Conservation (phyloP, 768 basidiomycete genomes). For the Imleria badia region DNA sequence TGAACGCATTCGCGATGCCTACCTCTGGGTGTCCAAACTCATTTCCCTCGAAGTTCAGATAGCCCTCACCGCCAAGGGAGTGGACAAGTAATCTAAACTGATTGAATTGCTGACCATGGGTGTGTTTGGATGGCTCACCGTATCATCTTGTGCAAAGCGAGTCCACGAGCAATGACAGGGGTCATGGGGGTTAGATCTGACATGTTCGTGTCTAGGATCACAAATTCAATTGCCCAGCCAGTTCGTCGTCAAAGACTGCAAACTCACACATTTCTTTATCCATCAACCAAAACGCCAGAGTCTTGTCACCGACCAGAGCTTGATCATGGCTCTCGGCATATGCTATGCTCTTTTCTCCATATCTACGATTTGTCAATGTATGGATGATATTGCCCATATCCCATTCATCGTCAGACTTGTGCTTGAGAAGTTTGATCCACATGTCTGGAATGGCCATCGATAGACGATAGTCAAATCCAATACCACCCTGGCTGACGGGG, state of each 20-base stretch:
- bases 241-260: neutral
- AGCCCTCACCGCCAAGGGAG: conserved; percentile 94
- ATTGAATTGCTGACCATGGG: neutral
- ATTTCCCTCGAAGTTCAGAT: conserved; percentile 97
- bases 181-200: conserved; percentile 83
- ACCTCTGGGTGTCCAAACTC: conserved; percentile 99
- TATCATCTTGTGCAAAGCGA: conserved; percentile 97
- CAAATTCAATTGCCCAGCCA: neutral
- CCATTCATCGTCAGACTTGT: conserved; percentile 85
- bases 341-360: conserved; percentile 89
- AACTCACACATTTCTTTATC: conserved; percentile 98
- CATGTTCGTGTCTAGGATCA: conserved; percentile 81
- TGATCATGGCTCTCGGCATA: conserved; percentile 98
- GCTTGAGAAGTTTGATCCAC: conserved; percentile 99
- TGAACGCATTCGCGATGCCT: conserved; percentile 12
- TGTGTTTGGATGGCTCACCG: conserved; percentile 48
- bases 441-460: conserved; percentile 99
- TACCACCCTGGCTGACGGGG: conserved; percentile 76
- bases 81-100: conserved; percentile 76
- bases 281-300: conserved; percentile 99
- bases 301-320: conserved; percentile 98
- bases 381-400: conserved; percentile 82
- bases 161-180: conserved; percentile 80
- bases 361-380: conserved; percentile 85
- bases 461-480: conserved; percentile 97